A percentile compares a stretch with the other conserved stretches of the same genome.
phyloP scores from a whole-genome alignment of 2,329 filamentous ascomycete genomes.

The Aspergillus sp. region DNA sequence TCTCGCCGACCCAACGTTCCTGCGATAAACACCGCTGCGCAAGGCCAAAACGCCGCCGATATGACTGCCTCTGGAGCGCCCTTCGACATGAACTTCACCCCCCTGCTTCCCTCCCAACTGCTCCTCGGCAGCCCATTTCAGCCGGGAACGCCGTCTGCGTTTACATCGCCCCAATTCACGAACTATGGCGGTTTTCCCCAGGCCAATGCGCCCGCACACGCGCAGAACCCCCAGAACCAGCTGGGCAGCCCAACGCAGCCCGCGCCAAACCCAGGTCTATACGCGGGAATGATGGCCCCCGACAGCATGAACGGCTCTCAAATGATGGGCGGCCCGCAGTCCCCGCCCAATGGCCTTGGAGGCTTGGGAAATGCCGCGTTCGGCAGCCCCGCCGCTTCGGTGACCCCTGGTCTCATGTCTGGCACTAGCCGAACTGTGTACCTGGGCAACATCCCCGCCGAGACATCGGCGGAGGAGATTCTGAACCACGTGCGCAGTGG shows the following conservation, averaged over 20 bases:
- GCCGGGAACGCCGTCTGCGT: slow-evolving; percentile 81
- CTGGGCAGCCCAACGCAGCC: slow-evolving; percentile 67
- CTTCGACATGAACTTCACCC: slow-evolving; percentile 98
- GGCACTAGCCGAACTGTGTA: slow-evolving; percentile 96
- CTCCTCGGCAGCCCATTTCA: slow-evolving; percentile 95
- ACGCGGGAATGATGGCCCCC: slow-evolving; percentile 76
- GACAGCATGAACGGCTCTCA: slow-evolving; percentile 73
- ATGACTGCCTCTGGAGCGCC: slow-evolving; percentile 79
- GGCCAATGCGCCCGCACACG: slow-evolving; percentile 42
- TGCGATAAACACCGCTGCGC: slow-evolving; percentile 76
- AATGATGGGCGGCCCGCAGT: slow-evolving; percentile 72
- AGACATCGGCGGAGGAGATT: slow-evolving; percentile 94
- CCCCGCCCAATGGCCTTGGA: slow-evolving; percentile 68
- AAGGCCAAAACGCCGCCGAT: slow-evolving; percentile 54
- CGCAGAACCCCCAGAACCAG: slow-evolving; percentile 50
- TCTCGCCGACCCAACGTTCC: slow-evolving; percentile 76
- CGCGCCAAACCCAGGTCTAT: slow-evolving; percentile 61
- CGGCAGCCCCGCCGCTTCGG: slow-evolving; percentile 60
- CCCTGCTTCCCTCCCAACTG: slow-evolving; percentile 85
- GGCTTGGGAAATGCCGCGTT: slow-evolving; percentile 52
- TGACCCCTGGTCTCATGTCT: slow-evolving; percentile 70
- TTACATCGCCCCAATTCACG: slow-evolving; percentile 85
- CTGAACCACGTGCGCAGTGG: slow-evolving; percentile 91
- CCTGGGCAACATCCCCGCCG: slow-evolving; percentile 93
- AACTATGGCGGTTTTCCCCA: slow-evolving; percentile 69